Evolutionary conservation across 495 filamentous ascomycete genomes (phyloP), one percentile per base, ranked within the genome.

Genomic region (Tirmania nivea): DNA sequence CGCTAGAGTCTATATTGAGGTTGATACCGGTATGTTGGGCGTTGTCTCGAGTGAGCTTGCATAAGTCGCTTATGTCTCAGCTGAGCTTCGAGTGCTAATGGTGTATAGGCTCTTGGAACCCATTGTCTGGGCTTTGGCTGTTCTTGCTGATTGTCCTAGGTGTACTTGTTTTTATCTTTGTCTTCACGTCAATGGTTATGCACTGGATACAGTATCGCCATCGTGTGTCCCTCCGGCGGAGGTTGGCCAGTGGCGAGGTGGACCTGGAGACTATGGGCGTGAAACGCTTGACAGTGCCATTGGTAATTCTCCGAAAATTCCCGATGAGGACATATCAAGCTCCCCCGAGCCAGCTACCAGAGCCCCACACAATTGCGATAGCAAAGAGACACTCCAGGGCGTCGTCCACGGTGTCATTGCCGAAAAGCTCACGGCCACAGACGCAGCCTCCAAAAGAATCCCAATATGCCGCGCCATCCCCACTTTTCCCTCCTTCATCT

Each of bases 111-210:
- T 60, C 7, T 67, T 65, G 19, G 59, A 62, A 62, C 36, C 56
- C 65, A 1, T 65, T 83, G 10, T 81, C 81, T 1, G 79, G 74
- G 34, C 71, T 93, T 1, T 96, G 88, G 88, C 74, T 83, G 1
- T 89, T 93, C 58, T 68, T 88, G 45, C 70, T 93, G 25, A 78
- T 87, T 50, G 81, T 93, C 42, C 59, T 87, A n/a, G 86, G 72
- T 8, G 77, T 86, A 0, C 71, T 94, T 10, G 56, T 89, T 0
- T 61, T 73, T 34, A 69, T 90, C 47, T 73, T 85, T 31, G 70
- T 73, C 7, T 52, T 73, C 1, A 83, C 80, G 4, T 84, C 81
- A 0, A 54, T 80, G 12, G 63, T 75, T 34, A 90, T 93, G 79
- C 84, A 86, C 59, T 66, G 78, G 35, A 69, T 86, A 12, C 81